phyloP scores from a whole-genome alignment of 148 eudicot species.

The Silene conica region DNA sequence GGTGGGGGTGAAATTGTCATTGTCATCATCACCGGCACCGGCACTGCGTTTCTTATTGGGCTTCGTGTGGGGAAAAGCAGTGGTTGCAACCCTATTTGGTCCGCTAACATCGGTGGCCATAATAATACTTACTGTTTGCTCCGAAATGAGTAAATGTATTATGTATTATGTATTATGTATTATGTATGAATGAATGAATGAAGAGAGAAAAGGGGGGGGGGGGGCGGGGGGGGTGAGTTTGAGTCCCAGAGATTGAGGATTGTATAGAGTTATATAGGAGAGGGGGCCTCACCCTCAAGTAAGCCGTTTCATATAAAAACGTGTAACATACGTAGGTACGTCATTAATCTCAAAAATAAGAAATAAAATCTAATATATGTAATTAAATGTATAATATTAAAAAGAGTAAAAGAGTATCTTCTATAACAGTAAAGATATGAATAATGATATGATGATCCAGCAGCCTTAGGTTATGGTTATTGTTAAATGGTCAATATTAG shows the following conservation, averaged over 20 bases:
- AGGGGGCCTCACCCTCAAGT: neutral
- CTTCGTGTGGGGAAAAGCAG: neutral
- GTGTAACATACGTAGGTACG: neutral
- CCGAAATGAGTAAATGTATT: neutral
- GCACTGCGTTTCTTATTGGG: conserved; percentile 34
- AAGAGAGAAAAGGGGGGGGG: neutral
- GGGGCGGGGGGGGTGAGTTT: too few species aligned
- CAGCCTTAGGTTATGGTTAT: too few species aligned
- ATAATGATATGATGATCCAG: neutral
- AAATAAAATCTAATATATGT: neutral
- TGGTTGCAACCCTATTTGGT: conserved; percentile 1
- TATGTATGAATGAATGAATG: neutral
- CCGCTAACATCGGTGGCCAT: conserved; percentile 7
- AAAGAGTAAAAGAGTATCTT: neutral
- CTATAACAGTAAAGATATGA: neutral
- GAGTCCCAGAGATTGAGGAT: neutral
- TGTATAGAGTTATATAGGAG: neutral
- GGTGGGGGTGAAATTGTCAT: conserved; percentile 6
- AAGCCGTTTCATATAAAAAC: neutral
- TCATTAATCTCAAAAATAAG: too few species aligned
- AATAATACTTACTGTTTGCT: neutral
- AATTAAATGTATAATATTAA: neutral
- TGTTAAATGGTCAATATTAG: neutral
- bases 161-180: too few species aligned
- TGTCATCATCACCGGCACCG: conserved; percentile 30